A percentile compares a stretch with the other conserved stretches of the same genome.
Conservation (phyloP, 768 basidiomycete genomes). For the Vishniacozyma victoriae region DNA sequence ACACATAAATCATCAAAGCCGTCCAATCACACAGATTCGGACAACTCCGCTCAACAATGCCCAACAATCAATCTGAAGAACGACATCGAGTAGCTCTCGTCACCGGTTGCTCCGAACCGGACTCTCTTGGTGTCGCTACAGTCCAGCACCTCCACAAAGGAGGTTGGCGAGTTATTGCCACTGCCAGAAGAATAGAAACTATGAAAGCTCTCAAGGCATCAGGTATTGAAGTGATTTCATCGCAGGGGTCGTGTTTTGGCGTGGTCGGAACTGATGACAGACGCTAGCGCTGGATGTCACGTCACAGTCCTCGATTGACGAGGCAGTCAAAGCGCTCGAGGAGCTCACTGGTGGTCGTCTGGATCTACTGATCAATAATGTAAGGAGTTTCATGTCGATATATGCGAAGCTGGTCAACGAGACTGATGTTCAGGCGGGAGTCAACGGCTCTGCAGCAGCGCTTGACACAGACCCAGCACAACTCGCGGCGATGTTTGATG, state of each 20-base stretch:
- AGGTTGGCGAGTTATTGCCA: constrained; percentile 10
- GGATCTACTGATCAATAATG: constrained; percentile 17
- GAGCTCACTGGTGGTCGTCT: not conserved
- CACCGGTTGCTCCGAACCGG: constrained; percentile 15
- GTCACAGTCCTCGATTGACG: not conserved
- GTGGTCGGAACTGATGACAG: not conserved
- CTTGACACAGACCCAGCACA: not conserved
- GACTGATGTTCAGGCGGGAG: not conserved
- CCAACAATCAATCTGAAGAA: no score
- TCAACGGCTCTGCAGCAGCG: not conserved
- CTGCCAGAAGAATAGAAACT: constrained; percentile 5
- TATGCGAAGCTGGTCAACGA: not conserved
- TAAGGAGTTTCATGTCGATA: constrained; percentile 1
- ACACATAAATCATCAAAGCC: no score
- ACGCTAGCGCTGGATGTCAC: constrained; percentile 8
- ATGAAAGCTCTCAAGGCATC: constrained; percentile 4
- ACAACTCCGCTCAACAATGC: no score
- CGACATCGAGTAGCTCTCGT: constrained; percentile 14
- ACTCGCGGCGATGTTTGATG: constrained; percentile 2
- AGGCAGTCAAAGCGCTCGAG: not conserved
- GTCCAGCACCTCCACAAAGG: constrained; percentile 3
- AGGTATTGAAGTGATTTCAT: constrained; percentile 3
- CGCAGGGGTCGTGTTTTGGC: not conserved
- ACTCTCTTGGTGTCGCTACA: constrained; percentile 6
- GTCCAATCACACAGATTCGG: no score